phyloP scores from a whole-genome alignment of 225 moss, liverwort and hornwort species.

The Ulota crispa region DNA sequence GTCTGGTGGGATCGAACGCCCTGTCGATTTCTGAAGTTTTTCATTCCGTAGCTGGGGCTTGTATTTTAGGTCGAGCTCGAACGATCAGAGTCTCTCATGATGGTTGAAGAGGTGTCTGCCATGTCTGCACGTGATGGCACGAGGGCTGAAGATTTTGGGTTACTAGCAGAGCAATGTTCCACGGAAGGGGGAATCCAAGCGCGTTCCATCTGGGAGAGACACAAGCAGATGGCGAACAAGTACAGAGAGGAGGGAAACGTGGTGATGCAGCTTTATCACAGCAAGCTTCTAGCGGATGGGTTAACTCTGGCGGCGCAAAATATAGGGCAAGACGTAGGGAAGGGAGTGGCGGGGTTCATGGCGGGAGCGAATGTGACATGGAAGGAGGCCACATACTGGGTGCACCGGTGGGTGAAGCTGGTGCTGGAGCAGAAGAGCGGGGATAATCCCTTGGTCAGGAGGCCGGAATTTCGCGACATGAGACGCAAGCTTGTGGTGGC shows the following conservation, averaged over 20 bases:
- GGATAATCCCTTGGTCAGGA: neutral
- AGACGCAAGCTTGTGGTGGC: neutral
- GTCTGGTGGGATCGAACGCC: too few relatives aligned
- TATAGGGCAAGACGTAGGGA: neutral
- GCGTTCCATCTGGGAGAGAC: neutral
- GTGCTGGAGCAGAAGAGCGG: neutral
- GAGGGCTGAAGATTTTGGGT: neutral
- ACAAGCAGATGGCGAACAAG: conserved; percentile 6
- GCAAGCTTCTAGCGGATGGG: neutral
- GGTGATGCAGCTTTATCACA: neutral
- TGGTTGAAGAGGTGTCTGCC: neutral
- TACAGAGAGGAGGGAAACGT: neutral
- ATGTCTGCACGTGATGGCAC: conserved; percentile 7
- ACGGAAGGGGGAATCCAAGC: neutral
- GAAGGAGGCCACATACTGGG: conserved; percentile 14
- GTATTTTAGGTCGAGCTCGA: too few relatives aligned
- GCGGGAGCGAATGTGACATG: conserved; percentile 3
- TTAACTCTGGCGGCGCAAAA: neutral
- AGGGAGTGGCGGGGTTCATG: neutral
- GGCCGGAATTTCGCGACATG: neutral
- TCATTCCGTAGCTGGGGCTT: too few relatives aligned
- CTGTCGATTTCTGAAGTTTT: too few relatives aligned
- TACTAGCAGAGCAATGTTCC: neutral
- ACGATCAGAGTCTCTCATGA: neutral
- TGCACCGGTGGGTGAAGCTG: conserved; percentile 6